Base-by-base conservation (phyloP, 2,329 filamentous ascomycete species). In the Monilinia laxa region DNA sequence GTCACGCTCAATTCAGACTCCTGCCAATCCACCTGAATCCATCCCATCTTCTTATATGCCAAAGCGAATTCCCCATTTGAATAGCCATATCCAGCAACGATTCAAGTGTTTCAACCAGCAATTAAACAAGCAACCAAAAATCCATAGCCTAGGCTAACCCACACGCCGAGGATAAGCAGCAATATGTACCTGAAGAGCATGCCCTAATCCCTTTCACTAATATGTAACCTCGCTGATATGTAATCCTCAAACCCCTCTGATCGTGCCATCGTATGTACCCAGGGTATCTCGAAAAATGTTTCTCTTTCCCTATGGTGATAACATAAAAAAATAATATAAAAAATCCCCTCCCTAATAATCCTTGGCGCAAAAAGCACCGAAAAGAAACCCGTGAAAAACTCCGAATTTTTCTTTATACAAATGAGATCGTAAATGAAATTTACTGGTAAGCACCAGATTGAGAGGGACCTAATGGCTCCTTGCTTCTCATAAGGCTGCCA, bases 401-500 rank as follows among this genome's bases (percentile, higher is more conserved):
- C 59, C 59, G 16, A 11, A 65, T 25, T 28, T 56, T 35, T 47
- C 28, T 51, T 56, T 56, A 40, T 64, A 56, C 58, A 63, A 56
- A 52, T 64, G 40, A 23, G 47, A 45, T 51, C 51, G 31, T 49
- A 40, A 56, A 42, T 64, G 45, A 64, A 60, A 64, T 53, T 68
- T 56, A 72, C 66, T 72, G 67, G 59, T 72, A 72, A 35, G 64
- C 67, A 64, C 68, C 68, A 49, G 55, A 35, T 64, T 73, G 72
- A n/a, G 65, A 68, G 14, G 70, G 70, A 16, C 57, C 64, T 23
- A 63, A 70, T 52, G 73, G 67, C 54, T 73, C 71, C 56, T 70
- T 65, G 28, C 71, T 71, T 31, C 69, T 67, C 18, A 67, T 69
- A 9, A 74, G 66, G 63, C 73, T 76, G 16, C 68, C 69, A 1